Base-by-base conservation (phyloP, 139 green algal species). In the Chlorella sp. region DNA sequence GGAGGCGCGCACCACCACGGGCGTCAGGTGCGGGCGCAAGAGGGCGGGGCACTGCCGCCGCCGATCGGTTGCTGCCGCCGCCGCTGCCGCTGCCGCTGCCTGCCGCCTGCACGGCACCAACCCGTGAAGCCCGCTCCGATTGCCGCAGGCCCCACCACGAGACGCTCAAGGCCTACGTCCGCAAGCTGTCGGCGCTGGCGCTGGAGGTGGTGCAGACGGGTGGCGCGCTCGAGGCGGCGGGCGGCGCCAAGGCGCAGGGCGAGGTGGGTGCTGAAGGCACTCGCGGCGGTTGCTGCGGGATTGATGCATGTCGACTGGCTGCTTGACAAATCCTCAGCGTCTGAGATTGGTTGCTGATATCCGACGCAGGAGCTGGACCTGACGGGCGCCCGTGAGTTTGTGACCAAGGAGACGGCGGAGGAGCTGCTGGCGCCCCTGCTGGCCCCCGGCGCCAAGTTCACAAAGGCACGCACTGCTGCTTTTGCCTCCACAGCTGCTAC, bases 371-470 rank as follows among this genome's bases (percentile, higher is more conserved):
- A 80, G 30, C 68, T 98, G 58, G 95, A 99, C 87, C 88, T 99
- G 69, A 92, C 77, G n/a, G 95, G 95, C 60, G 87, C 84, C 28
- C 90, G 96, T 1, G 96, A 99, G 83, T 98, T 98, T 65, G 78
- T 99, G 62, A 96, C 91, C 40, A 86, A 69, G 26, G 93, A 98
- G 51, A 82, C 65, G 0, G 90, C 96, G 11, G 80, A 94, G 69
- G 87, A 94, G 80, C 84, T 87, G 36, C 88, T 99, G 60, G 90
- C 88, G 9, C 75, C 91, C 3, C 83, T 98, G 87, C 89, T 98
- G 40, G 86, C 87, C 1, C 78, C 84, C 17, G 90, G 89, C 20
- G 85, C 93, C 26, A 73, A 48, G 32, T 87, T 97, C 64, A 88
- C 38, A 22, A 93, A 91, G 92, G 94, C 94, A 24, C 8, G 46